Percentiles rank a stretch among this genome's conserved stretches.
Evolutionary conservation across 495 filamentous ascomycete species (phyloP).

Genomic region (Neurospora sp.): DNA sequence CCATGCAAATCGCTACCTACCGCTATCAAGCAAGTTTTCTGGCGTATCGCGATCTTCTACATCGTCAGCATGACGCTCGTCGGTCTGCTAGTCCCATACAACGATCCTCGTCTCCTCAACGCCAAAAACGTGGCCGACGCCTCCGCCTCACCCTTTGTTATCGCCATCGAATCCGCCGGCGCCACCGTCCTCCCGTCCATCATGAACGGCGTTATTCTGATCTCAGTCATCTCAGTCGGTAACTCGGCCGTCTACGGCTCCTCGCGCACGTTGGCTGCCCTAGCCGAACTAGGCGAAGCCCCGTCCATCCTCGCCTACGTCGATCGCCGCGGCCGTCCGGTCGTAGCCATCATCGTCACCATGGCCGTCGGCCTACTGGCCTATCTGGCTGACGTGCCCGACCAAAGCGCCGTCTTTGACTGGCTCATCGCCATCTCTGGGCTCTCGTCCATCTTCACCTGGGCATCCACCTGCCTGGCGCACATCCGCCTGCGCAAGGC

Average conservation of each 20-base stretch:
- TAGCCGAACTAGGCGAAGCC: constrained; percentile 79
- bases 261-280: constrained; percentile 75
- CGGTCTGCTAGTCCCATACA: constrained; percentile 66
- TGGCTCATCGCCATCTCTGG: constrained; percentile 92
- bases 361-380: constrained; percentile 65
- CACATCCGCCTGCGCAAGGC: constrained; percentile 87
- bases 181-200: constrained; percentile 65
- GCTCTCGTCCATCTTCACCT: constrained; percentile 85
- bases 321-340: constrained; percentile 71
- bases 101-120: constrained; percentile 47
- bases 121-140: constrained; percentile 49
- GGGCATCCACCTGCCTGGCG: constrained; percentile 77
- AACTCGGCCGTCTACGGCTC: constrained; percentile 85
- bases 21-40: constrained; percentile 91
- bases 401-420: constrained; percentile 54
- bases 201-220: constrained; percentile 88
- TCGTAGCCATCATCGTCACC: constrained; percentile 60
- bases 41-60: constrained; percentile 87
- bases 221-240: constrained; percentile 79
- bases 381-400: constrained; percentile 59
- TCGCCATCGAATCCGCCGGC: constrained; percentile 72
- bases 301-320: constrained; percentile 70
- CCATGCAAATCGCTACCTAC: constrained; percentile 78
- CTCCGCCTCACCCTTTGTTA: constrained; percentile 78
- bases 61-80: constrained; percentile 65